Conservation (phyloP, 1,284 basidiomycete genomes). For the Rhodotorula sp. region DNA sequence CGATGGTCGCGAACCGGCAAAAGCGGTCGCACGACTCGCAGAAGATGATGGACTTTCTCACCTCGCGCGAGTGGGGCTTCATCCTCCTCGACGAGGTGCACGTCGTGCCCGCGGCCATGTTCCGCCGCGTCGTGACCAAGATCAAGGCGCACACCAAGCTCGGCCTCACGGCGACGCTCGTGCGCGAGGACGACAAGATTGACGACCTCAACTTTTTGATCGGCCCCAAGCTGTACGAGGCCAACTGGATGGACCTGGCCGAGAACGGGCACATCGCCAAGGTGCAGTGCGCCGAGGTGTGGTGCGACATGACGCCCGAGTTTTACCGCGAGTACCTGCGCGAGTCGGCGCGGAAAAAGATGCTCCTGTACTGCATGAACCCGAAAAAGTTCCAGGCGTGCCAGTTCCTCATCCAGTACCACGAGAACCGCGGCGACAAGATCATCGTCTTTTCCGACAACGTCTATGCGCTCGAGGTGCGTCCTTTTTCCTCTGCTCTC, state of each 20-base stretch:
- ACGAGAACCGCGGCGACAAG: conserved; percentile 97
- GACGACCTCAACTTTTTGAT: conserved; percentile 98
- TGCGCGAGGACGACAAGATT: conserved; percentile 99
- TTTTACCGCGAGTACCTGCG: conserved; percentile 98
- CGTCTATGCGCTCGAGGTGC: conserved; percentile 90
- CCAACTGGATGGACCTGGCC: conserved; percentile 99
- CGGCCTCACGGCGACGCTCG: conserved; percentile 91
- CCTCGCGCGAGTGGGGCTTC: conserved; percentile 93
- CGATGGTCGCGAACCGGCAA: conserved; percentile 96
- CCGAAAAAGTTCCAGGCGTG: conserved; percentile 99
- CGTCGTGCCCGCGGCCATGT: conserved; percentile 96
- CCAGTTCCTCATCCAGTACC: conserved; percentile 97
- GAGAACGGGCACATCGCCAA: conserved; percentile 99
- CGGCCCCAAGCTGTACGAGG: conserved; percentile 98
- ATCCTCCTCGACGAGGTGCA: conserved; percentile 95
- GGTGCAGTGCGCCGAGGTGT: conserved; percentile 99
- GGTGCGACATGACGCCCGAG: conserved; percentile 99
- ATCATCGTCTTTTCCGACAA: conserved; percentile 99
- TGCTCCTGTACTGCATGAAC: conserved; percentile 99
- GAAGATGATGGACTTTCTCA: conserved; percentile 98
- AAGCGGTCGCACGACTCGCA: conserved; percentile 94
- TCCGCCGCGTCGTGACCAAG: conserved; percentile 89
- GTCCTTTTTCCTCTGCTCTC: conserved; percentile 40
- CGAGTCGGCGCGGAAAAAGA: conserved; percentile 82
- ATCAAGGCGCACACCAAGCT: conserved; percentile 98